These are phyloP conservation scores for Chaetomiaceae sp. DNA, from an alignment of 2,329 filamentous ascomycete genomes.

Conservation along the genomic window DNA sequence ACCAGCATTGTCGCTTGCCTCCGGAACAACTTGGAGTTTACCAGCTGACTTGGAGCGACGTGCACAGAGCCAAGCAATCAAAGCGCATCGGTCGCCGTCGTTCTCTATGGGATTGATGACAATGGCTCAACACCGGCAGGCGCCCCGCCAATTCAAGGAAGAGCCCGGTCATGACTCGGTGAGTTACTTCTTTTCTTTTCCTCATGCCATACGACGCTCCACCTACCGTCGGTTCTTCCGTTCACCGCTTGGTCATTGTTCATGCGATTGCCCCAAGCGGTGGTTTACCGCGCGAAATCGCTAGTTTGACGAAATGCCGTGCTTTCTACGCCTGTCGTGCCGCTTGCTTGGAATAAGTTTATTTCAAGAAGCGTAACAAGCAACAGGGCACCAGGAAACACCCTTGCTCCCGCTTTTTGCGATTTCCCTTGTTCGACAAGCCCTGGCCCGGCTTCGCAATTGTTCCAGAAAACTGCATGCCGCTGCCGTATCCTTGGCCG, in stretches of 20 bases:
- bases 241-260: constrained; percentile 1
- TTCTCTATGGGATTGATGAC: constrained; percentile 40
- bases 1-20: not conserved
- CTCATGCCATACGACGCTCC: constrained; percentile 9
- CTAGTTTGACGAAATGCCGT: too few relatives aligned
- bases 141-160: constrained; percentile 41
- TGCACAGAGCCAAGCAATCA: not conserved
- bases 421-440: constrained; percentile 13
- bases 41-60: constrained; percentile 2
- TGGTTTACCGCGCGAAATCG: too few relatives aligned
- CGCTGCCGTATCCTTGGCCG: constrained; percentile 43
- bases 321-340: not conserved
- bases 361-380: constrained; percentile 5
- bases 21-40: not conserved
- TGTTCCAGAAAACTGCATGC: constrained; percentile 41
- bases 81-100: constrained; percentile 1
- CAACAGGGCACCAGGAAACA: not conserved
- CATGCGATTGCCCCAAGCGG: constrained; percentile 11
- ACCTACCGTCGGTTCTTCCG: constrained; percentile 18
- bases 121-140: constrained; percentile 45
- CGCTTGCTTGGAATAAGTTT: constrained; percentile 11
- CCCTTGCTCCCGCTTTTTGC: constrained; percentile 7
- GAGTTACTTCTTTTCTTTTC: constrained; percentile 32
- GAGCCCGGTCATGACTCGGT: constrained; percentile 40
- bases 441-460: constrained; percentile 29